Base-by-base conservation (phyloP, 495 filamentous ascomycete genomes). In the Penicillium silybi region DNA sequence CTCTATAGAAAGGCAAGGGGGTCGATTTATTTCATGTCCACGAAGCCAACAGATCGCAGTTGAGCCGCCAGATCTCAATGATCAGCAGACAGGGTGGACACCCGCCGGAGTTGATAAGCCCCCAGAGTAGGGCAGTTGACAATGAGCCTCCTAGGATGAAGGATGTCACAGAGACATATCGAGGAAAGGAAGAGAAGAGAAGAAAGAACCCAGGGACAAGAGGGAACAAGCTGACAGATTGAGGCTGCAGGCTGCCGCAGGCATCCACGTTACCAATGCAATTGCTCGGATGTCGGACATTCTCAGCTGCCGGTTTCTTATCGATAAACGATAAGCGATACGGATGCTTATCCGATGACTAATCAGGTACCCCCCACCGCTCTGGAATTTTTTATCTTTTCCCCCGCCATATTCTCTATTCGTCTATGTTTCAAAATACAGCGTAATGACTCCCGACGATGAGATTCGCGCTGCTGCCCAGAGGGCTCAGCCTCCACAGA, bases 401-500 rank as follows among this genome's bases (percentile, higher is more conserved):
- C 2, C 25, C n/a, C 43, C 27, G 26, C 43, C n/a, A 22, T 45
- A 19, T 34, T 41, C 45, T 46, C 45, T 46, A 26, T 40, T 53
- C 46, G 1, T 47, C 48, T 42, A 25, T n/a, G 16, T 22, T 25
- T 20, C 41, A 19, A 34, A n/a, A 13, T 23, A 32, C 44, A 45
- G 3, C 46, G 52, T 20, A 37, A 72, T 72, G 67, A 48, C 64
- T 4, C 25, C 56, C 20, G 60, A 60, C 38, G 50, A 53, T 8
- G 43, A 43, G 13, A 47, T 61, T n/a, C 51, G 48, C 18, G 40
- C 58, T 13, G 43, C 71, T 41, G 70, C 72, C 26, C 78, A 80
- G 50, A 70, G 69, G 39, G 75, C 78, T 42, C 69, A 73, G 40
- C 71, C 77, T 19, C 65, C 72, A n/a, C 67, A 67, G 50, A 50